phyloP scores from a whole-genome alignment of 345 rosid species.

The Pistacia vera region DNA sequence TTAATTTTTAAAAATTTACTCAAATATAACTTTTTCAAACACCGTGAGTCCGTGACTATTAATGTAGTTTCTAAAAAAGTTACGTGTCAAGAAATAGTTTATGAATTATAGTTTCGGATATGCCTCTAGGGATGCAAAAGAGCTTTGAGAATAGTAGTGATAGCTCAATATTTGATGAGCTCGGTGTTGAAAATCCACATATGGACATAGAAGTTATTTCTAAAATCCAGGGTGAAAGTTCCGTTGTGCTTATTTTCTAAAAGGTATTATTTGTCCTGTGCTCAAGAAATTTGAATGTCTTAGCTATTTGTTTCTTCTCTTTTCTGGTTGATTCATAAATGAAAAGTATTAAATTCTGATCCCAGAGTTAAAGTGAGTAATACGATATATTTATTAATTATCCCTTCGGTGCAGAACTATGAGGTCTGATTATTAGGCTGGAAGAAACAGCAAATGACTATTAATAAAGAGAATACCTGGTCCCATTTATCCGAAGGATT shows the following conservation, averaged over 20 bases:
- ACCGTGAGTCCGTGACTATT: background rate
- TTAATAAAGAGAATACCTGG: conserved; percentile 1
- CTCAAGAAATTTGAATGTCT: background rate
- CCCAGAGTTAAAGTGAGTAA: background rate
- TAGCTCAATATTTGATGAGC: background rate
- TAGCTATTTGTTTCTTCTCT: background rate
- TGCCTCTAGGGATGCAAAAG: background rate
- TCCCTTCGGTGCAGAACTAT: background rate
- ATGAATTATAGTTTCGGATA: background rate
- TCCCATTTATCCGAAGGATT: background rate
- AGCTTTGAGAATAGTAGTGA: background rate
- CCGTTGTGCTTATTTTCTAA: background rate
- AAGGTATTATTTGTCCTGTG: background rate
- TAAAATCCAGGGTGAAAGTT: background rate
- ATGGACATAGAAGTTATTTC: background rate
- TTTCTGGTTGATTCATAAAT: background rate
- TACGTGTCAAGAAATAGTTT: background rate
- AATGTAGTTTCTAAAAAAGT: background rate
- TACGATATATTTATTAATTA: background rate
- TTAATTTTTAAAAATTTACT: background rate
- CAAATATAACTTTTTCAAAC: background rate
- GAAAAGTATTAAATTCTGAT: no score
- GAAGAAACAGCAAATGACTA: background rate
- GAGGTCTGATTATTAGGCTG: background rate
- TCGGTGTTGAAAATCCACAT: background rate